Evolutionary conservation across 2,329 filamentous ascomycete species (phyloP), one percentile per base, ranked within the genome.

Genomic region (Salinomyces thailandicus): DNA sequence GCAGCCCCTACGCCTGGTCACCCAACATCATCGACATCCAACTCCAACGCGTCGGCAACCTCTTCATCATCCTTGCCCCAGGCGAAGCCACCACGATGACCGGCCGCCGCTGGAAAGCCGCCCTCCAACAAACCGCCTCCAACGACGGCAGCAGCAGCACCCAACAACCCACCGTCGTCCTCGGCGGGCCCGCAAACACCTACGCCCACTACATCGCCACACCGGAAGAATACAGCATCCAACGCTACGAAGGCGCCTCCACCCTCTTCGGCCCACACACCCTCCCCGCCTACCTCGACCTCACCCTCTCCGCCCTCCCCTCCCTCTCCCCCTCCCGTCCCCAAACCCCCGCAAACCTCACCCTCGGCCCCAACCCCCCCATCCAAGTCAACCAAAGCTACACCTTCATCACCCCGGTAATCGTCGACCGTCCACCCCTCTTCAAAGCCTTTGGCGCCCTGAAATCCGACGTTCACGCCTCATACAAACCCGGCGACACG

Each of bases 31-130:
- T 93, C 31, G 85, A 95, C 55, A 72, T 95, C 7, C 89, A 95
- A 55, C 69, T 81, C 18, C 68, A 95, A 11, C 81, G 89, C 9
- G 81, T 89, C 0, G 89, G 89, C 0, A 83, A 91, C 52, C 63
- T 95, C 5, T 67, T 93, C 38, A 80, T 95, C 43, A 77, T 95
- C 94, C n/a, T 24, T n/a, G 20, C 81, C 19, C 81, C 87, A 0
- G 85, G 85, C 18, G 89, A 95, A 60, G 85, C 83, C 1, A 91
- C 83, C 0, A 95, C 87, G 4, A 96, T 95, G 89, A 75, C 84
- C 2, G 87, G 87, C 1, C 73, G 87, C 15, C 75, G 89, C 17
- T 95, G 89, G 87, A 83, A 80, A 53, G 69, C 75, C 19, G 79
- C 83, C 1, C 69, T 93, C 12, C 62, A 68, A 13, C 67, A 69